A percentile compares a stretch with the other conserved stretches of the same genome.
phyloP scores from a whole-genome alignment of 2,329 filamentous ascomycete genomes.

The Thielaviopsis musarum region DNA sequence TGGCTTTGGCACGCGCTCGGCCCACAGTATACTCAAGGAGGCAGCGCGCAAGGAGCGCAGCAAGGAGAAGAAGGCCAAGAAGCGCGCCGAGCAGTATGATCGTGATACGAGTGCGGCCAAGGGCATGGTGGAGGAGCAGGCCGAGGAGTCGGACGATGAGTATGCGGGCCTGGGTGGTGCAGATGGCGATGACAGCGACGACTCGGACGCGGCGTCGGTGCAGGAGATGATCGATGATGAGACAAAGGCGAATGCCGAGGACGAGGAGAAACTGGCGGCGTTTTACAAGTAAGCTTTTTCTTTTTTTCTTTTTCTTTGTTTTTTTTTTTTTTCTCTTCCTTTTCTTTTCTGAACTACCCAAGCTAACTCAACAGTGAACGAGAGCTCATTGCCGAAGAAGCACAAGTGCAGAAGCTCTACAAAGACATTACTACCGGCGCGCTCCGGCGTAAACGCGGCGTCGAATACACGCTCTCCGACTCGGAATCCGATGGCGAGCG shows the following conservation, averaged over 20 bases:
- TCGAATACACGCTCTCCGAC: slow-evolving; percentile 74
- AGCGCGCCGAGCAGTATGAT: slow-evolving; percentile 43
- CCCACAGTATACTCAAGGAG: slow-evolving; percentile 57
- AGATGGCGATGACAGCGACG: slow-evolving; percentile 73
- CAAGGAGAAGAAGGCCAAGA: slow-evolving; percentile 12
- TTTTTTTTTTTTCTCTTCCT: slow-evolving; percentile 26
- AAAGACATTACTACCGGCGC: slow-evolving; percentile 83
- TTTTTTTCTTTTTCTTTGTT: slow-evolving; percentile 3
- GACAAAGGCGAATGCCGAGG: slow-evolving; percentile 30
- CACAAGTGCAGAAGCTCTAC: slow-evolving; percentile 77
- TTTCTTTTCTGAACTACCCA: slow-evolving; percentile 2
- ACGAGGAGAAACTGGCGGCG: slow-evolving; percentile 68
- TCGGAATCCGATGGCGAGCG: slow-evolving; percentile 76
- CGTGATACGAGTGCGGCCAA: slow-evolving; percentile 77
- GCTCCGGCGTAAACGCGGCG: slow-evolving; percentile 66
- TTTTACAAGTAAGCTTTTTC: slow-evolving; percentile 84
- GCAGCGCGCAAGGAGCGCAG: slow-evolving; percentile 37
- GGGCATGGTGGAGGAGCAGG: slow-evolving; percentile 79
- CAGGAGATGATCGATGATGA: slow-evolving; percentile 78
- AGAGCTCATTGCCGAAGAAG: slow-evolving; percentile 65
- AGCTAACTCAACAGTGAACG: slow-evolving; percentile 42
- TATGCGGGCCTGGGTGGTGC: slow-evolving; percentile 85
- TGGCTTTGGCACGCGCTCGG: slow-evolving; percentile 25
- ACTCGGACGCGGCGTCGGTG: slow-evolving; percentile 48
- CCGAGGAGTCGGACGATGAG: slow-evolving; percentile 95